Evolutionary conservation across 768 basidiomycete species (phyloP).

Genomic region (Termitomyces sp.): DNA sequence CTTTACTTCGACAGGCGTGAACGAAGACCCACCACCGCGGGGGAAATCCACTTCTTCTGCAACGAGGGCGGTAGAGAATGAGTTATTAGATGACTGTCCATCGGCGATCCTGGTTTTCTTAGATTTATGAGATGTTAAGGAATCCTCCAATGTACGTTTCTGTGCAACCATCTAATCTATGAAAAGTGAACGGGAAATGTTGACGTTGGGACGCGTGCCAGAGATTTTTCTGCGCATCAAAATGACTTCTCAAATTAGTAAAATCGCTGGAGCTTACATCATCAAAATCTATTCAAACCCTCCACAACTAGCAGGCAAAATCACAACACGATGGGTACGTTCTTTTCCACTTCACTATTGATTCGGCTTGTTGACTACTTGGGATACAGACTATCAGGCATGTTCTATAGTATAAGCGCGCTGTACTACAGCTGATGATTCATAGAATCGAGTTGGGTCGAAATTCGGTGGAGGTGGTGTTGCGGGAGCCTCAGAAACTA

Average conservation of each 20-base stretch:
- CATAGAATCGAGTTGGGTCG: conserved; percentile 90
- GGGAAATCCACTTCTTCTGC: conserved; percentile 89
- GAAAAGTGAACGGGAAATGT: not conserved
- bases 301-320: not conserved
- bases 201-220: conserved; percentile 8
- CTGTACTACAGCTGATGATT: conserved; percentile 11
- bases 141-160: conserved; percentile 62
- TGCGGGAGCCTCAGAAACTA: conserved; percentile 91
- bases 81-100: conserved; percentile 21
- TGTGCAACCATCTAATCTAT: conserved; percentile 37
- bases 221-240: conserved; percentile 17
- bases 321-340: conserved; percentile 30
- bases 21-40: conserved; percentile 85
- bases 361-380: conserved; percentile 10
- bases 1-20: conserved; percentile 90
- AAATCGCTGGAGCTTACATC: conserved; percentile 16
- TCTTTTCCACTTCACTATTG: conserved; percentile 4
- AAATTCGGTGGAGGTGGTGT: conserved; percentile 97
- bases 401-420: conserved; percentile 6
- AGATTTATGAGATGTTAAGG: conserved; percentile 37
- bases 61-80: conserved; percentile 28
- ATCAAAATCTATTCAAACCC: conserved; percentile 5
- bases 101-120: conserved; percentile 57
- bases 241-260: conserved; percentile 6
- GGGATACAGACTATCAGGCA: conserved; percentile 62